These are phyloP conservation scores for Epichloe bromicola DNA, from an alignment of 2,329 filamentous ascomycete species.

Conservation along the genomic window DNA sequence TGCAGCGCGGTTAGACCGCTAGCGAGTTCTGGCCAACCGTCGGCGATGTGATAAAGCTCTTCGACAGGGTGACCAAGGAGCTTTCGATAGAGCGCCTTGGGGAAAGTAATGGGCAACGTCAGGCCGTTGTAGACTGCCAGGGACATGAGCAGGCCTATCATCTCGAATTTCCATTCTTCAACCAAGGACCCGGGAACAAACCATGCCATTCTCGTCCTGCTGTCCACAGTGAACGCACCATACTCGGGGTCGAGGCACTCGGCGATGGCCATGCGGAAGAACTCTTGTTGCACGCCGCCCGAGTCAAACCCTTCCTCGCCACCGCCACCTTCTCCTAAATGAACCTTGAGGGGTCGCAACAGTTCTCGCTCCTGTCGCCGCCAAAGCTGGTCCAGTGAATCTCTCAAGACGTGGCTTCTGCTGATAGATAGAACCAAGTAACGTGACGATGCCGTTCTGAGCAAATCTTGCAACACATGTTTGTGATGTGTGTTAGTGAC, in stretches of 20 bases:
- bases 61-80: constrained; percentile 58
- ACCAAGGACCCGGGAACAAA: constrained; percentile 74
- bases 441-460: constrained; percentile 54
- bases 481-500: constrained; percentile 46
- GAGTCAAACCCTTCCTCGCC: constrained; percentile 88
- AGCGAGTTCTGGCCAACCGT: constrained; percentile 76
- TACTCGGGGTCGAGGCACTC: constrained; percentile 68
- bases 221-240: constrained; percentile 69
- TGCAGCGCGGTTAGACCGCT: constrained; percentile 61
- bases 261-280: constrained; percentile 73
- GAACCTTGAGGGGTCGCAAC: constrained; percentile 74
- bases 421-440: constrained; percentile 60
- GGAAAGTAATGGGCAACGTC: constrained; percentile 82
- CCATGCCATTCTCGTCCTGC: constrained; percentile 68
- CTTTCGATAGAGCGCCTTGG: constrained; percentile 69
- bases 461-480: constrained; percentile 45
- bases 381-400: constrained; percentile 84
- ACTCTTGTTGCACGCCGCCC: constrained; percentile 92
- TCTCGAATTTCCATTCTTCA: constrained; percentile 78
- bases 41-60: constrained; percentile 62
- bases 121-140: constrained; percentile 88
- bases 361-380: constrained; percentile 71
- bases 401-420: constrained; percentile 51
- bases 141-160: constrained; percentile 77
- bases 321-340: constrained; percentile 66